phyloP scores from a whole-genome alignment of 1,139 yeast species.

The Pneumocystis murina region DNA sequence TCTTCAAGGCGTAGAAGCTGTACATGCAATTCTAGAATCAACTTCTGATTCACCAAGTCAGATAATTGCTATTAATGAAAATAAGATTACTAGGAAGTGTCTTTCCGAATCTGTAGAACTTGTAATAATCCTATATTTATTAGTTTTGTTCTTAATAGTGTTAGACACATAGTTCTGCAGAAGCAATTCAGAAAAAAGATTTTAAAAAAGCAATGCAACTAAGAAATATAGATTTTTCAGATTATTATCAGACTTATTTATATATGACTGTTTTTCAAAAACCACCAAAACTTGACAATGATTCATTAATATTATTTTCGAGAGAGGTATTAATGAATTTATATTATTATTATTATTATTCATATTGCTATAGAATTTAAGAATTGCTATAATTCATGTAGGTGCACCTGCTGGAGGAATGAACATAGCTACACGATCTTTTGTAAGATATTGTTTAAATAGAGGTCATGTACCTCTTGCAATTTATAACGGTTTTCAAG shows the following conservation, averaged over 20 bases:
- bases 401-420: conserved; percentile 98
- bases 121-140: neutral
- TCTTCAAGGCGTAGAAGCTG: conserved; percentile 94
- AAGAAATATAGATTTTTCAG: conserved; percentile 77
- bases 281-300: conserved; percentile 13
- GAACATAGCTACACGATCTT: conserved; percentile 84
- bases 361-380: conserved; percentile 24
- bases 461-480: conserved; percentile 81
- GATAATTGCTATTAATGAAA: conserved; percentile 79
- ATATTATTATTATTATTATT: neutral
- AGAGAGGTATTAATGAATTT: neutral
- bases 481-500: conserved; percentile 84
- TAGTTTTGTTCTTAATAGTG: neutral
- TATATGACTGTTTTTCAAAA: conserved; percentile 24
- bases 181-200: conserved; percentile 62
- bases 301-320: neutral
- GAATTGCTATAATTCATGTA: conserved; percentile 69
- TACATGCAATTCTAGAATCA: conserved; percentile 73
- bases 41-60: conserved; percentile 92
- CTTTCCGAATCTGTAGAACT: conserved; percentile 77
- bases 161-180: conserved; percentile 66
- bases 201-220: conserved; percentile 75
- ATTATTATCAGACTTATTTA: conserved; percentile 43
- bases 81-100: conserved; percentile 69
- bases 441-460: conserved; percentile 79